These are phyloP conservation scores for Termitomyces sp. DNA, from an alignment of 768 basidiomycete species.

Conservation along the genomic window DNA sequence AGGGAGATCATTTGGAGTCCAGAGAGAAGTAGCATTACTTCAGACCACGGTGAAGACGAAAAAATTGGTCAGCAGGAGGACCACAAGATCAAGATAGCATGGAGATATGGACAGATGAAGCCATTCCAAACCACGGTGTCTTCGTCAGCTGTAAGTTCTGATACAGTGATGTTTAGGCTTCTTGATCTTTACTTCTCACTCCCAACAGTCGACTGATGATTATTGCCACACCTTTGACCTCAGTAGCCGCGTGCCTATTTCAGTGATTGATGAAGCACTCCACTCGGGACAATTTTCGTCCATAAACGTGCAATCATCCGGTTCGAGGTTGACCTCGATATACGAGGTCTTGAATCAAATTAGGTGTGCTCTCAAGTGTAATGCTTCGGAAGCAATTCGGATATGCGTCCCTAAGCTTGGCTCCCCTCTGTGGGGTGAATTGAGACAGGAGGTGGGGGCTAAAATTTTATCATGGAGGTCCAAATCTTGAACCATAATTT, in stretches of 20 bases:
- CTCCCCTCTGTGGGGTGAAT: conserved; percentile 66
- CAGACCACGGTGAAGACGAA: conserved; percentile 19
- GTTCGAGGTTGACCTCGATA: conserved; percentile 9
- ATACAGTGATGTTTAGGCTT: conserved; percentile 11
- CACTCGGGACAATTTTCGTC: conserved; percentile 31
- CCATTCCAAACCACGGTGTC: conserved; percentile 77
- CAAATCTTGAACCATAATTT: neutral
- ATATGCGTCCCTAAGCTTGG: conserved; percentile 61
- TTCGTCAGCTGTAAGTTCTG: conserved; percentile 36
- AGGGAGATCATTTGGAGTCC: conserved; percentile 80
- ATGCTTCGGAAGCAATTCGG: conserved; percentile 32
- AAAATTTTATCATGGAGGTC: neutral
- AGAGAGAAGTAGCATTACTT: conserved; percentile 12
- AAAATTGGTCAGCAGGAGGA: conserved; percentile 31
- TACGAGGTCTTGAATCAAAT: conserved; percentile 20
- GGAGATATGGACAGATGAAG: conserved; percentile 94
- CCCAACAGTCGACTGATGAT: conserved; percentile 43
- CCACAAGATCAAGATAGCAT: conserved; percentile 88
- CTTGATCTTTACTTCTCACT: neutral
- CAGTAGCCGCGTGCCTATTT: conserved; percentile 50
- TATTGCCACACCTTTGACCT: conserved; percentile 74
- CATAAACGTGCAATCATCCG: conserved; percentile 2
- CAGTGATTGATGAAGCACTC: conserved; percentile 39
- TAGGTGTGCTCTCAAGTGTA: conserved; percentile 20
- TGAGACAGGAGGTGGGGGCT: conserved; percentile 42